Percentiles rank a stretch among this genome's conserved stretches.
Evolutionary conservation across 1,284 basidiomycete species (phyloP).

Genomic region (Paramarasmius palmivorus): DNA sequence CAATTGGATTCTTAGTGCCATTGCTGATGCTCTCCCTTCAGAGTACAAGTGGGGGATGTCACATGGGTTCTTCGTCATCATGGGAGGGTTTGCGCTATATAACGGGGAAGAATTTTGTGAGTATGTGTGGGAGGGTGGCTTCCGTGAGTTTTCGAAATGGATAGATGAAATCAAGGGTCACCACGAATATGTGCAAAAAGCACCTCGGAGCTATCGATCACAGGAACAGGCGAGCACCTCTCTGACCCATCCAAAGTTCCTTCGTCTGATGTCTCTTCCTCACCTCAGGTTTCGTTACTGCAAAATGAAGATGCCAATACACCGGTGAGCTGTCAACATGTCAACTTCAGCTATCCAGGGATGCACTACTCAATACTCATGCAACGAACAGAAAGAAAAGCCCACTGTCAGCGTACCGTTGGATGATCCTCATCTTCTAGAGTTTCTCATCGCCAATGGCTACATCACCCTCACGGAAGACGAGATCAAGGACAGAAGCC

Average conservation of each 20-base stretch:
- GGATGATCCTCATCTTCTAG: background rate
- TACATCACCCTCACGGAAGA: background rate
- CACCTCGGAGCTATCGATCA: too few relatives aligned
- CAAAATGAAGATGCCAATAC: too few relatives aligned
- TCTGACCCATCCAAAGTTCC: too few relatives aligned
- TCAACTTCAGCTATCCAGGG: too few relatives aligned
- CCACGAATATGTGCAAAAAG: too few relatives aligned
- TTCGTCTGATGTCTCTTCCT: too few relatives aligned
- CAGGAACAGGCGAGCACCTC: too few relatives aligned
- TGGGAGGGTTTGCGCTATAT: background rate
- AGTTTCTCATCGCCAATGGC: background rate
- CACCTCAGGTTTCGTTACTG: too few relatives aligned
- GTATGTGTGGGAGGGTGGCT: background rate
- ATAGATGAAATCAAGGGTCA: background rate
- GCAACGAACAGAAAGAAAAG: background rate
- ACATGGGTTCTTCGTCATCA: background rate
- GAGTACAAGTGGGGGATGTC: background rate
- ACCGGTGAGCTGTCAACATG: too few relatives aligned
- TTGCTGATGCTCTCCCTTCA: background rate
- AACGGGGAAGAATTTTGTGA: background rate
- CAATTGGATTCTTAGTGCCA: too few relatives aligned
- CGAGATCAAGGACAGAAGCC: slow-evolving; percentile 1
- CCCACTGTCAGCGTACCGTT: too few relatives aligned
- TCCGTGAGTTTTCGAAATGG: background rate
- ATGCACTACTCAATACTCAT: background rate